Evolutionary conservation across 2,329 filamentous ascomycete genomes (phyloP), one percentile per base, ranked within the genome.

Genomic region (Sclerotiophoma versabilis): DNA sequence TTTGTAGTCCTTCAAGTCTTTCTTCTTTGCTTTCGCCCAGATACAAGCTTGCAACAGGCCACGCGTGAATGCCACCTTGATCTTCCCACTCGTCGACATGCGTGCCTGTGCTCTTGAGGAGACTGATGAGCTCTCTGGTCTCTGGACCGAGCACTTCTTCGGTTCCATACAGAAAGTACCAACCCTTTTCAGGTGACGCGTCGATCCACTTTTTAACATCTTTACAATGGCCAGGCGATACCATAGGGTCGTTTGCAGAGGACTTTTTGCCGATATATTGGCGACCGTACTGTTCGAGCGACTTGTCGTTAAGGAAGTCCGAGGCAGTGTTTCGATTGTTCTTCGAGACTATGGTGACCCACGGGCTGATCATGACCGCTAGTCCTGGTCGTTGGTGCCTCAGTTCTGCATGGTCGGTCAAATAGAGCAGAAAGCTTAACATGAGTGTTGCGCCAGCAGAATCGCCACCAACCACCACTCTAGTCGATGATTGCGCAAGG

Each of bases 111-210:
- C 80, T 80, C 52, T 80, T 77, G 51, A 91, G 77, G 25, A 83
- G 74, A 11, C 75, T 73, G 11, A 90, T 77, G 55, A 92, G 76
- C 20, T 81, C 79, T 60, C 84, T 79, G 15, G 91, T 88, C 59
- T 92, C 90, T 0, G 86, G 83, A 1, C 85, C 86, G 59, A 96
- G 87, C 0, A 95, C 87, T 71, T 96, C 92, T 70, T 93, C 89
- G 1, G 84, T 83, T 0, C 91, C 90, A 65, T 88, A 93, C 5
- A 87, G 80, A 60, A 95, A 81, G 56, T 85, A 84, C 70, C 90
- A 87, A 0, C 91, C 91, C 39, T 81, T 78, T 7, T 78, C 76
- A 0, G 91, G 91, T 47, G 83, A 84, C 20, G 89, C 87, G 47
- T 83, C 80, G 56, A 76, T 79, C 91, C 90, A 93, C 76, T 86